Evolutionary conservation across 352 stramenopile genomes (phyloP).

Genomic region (Phytophthora podocarpi): DNA sequence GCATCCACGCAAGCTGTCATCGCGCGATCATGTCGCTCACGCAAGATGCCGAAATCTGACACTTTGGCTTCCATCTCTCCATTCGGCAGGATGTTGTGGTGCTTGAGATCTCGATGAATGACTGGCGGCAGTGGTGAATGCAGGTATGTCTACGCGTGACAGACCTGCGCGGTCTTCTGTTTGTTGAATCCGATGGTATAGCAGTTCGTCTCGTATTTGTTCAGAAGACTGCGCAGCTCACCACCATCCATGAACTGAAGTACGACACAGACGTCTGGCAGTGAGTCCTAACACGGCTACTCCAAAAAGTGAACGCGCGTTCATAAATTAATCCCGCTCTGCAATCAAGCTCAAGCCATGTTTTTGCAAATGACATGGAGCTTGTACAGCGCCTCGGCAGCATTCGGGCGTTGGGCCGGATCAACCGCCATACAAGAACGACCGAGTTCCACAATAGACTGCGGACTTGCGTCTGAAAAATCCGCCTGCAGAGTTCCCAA

Average conservation of each 20-base stretch:
- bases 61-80: conserved; percentile 55
- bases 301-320: neutral
- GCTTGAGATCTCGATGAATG: conserved; percentile 55
- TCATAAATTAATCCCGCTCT: conserved; percentile 22
- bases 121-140: conserved; percentile 18
- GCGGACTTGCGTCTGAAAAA: conserved; percentile 26
- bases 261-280: conserved; percentile 39
- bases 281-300: conserved; percentile 47
- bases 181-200: conserved; percentile 23
- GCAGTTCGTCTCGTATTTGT: conserved; percentile 2
- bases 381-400: conserved; percentile 33
- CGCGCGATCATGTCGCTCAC: conserved; percentile 42
- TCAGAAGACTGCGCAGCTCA: conserved; percentile 44
- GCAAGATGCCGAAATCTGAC: conserved; percentile 68
- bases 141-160: conserved; percentile 30
- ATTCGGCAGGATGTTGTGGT: conserved; percentile 28
- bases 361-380: conserved; percentile 32
- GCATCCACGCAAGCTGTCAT: conserved; percentile 27
- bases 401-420: conserved; percentile 22
- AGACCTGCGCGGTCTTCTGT: conserved; percentile 35
- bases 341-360: neutral
- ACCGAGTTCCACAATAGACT: conserved; percentile 20
- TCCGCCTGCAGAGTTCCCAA: conserved; percentile 28
- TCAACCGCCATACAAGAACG: conserved; percentile 27
- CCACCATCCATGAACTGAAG: conserved; percentile 51